Evolutionary conservation across 2,329 filamentous ascomycete genomes (phyloP).

Genomic region (Sclerotinia borealis): DNA sequence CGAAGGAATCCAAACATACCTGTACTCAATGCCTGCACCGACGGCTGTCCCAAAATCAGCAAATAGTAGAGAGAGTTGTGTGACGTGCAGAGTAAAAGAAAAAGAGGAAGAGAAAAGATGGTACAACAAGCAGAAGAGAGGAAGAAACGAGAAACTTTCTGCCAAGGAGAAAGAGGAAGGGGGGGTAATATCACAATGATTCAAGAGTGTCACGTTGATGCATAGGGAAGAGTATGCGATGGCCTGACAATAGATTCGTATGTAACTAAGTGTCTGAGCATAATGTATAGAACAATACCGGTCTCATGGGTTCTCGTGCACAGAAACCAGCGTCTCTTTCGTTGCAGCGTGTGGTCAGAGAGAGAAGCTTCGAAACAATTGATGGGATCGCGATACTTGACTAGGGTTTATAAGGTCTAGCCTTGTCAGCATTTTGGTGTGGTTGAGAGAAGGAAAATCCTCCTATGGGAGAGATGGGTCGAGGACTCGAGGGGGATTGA

Average conservation of each 20-base stretch:
- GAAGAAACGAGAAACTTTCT: slow-evolving; percentile 11
- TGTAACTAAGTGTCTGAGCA: slow-evolving; percentile 6
- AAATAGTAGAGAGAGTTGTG: slow-evolving; percentile 21
- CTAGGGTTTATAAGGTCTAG: neutral
- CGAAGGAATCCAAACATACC: slow-evolving; percentile 20
- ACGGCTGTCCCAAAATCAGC: slow-evolving; percentile 27
- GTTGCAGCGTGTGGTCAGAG: slow-evolving; percentile 16
- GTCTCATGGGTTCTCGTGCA: slow-evolving; percentile 10
- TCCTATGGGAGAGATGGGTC: neutral
- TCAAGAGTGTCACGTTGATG: slow-evolving; percentile 16
- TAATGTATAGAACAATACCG: slow-evolving; percentile 3
- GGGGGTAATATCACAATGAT: slow-evolving; percentile 1
- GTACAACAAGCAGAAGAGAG: slow-evolving; percentile 6
- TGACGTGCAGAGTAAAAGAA: slow-evolving; percentile 17
- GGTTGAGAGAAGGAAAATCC: neutral
- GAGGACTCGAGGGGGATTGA: neutral
- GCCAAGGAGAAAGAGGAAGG: slow-evolving; percentile 11
- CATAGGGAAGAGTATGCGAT: slow-evolving; percentile 9
- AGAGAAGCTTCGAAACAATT: slow-evolving; percentile 17
- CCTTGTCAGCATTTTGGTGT: neutral
- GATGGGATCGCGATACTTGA: neutral
- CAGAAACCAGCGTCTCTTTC: slow-evolving; percentile 16
- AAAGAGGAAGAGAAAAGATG: slow-evolving; percentile 4
- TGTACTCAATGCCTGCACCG: slow-evolving; percentile 34
- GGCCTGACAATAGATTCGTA: slow-evolving; percentile 17